Percentiles rank a stretch among this genome's conserved stretches.
phyloP scores from a whole-genome alignment of 108 stramenopile species.

The Schizochytrium sp. region DNA sequence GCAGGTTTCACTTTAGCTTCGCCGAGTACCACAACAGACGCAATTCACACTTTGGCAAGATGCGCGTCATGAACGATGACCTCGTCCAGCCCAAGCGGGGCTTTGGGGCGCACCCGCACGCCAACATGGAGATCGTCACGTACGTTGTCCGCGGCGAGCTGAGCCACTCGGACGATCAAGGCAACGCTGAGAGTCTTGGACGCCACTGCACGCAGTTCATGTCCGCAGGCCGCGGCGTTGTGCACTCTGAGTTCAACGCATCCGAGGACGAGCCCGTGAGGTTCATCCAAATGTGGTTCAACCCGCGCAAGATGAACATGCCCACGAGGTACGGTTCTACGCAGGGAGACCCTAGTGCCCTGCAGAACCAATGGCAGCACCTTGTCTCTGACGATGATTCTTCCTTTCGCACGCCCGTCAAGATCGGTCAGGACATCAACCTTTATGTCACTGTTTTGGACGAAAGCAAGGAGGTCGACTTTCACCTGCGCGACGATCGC shows the following conservation, averaged over 20 bases:
- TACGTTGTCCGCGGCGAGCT: constrained; percentile 64
- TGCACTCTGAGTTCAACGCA: constrained; percentile 62
- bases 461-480: constrained; percentile 21
- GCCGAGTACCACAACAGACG: constrained; percentile 59
- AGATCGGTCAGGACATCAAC: constrained; percentile 62
- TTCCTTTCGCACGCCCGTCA: constrained; percentile 40
- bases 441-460: constrained; percentile 57
- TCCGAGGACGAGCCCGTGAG: constrained; percentile 48
- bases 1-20: constrained; percentile 70
- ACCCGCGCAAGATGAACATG: constrained; percentile 43
- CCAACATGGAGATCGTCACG: constrained; percentile 68
- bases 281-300: constrained; percentile 76
- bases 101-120: constrained; percentile 64
- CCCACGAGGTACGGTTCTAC: constrained; percentile 60
- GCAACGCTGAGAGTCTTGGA: constrained; percentile 59
- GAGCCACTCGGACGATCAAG: constrained; percentile 66
- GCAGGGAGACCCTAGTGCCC: neutral
- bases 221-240: constrained; percentile 64
- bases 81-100: constrained; percentile 65
- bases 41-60: constrained; percentile 59
- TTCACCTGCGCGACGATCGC: constrained; percentile 36
- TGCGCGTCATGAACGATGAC: constrained; percentile 74
- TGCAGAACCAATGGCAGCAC: constrained; percentile 51
- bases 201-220: constrained; percentile 69
- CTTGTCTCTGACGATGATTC: constrained; percentile 48